Evolutionary conservation across 345 rosid species (phyloP), one percentile per base, ranked within the genome.

Genomic region (Iberis pinnata): DNA sequence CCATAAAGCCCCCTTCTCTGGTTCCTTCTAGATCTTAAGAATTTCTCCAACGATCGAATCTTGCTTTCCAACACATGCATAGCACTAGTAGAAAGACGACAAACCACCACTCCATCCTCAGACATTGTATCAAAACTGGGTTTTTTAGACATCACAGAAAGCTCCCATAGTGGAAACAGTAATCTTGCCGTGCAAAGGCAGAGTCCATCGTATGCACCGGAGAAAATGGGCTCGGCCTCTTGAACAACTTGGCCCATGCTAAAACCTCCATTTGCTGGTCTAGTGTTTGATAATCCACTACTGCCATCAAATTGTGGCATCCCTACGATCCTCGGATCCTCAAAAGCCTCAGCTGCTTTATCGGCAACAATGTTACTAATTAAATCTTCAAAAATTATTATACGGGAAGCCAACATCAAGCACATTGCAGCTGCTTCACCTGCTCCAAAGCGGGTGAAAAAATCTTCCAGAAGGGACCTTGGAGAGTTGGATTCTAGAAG

Each of bases 231-330:
- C 70, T 85, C 97, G 6, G 95, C 88, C 72, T 88, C 97, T 74
- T 88, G 94, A 69, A 92, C 95, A 75, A 92, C 95, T 73, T 92
- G 97, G 37, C 97, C 98, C 98, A 88, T 85, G 79, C 95, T 85
- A 63, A 92, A 92, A 61, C 97, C 98, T 60, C 94, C 95, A 22
- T 83, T 75, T 42, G 94, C 68, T 35, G 95, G 65, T 75, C 97
- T 81, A 60, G 95, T 72, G 65, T 73, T 83, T 68, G 97, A 70
- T 49, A 92, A 63, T 50, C 83, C 86, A 69, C 73, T 78, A 56
- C 70, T 77, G 56, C 95, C 95, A 75, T 81, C 94, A 77, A 92
- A 83, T 69, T 83, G 93, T 27, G 98, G 98, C 81, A 83, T 67
- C 59, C 98, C 97, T 70, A 92, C 97, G 68, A 85, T 54, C 71